Percentiles rank a stretch among this genome's conserved stretches.
Conservation (phyloP, 1,284 basidiomycete species). For the Cerioporus squamosus region DNA sequence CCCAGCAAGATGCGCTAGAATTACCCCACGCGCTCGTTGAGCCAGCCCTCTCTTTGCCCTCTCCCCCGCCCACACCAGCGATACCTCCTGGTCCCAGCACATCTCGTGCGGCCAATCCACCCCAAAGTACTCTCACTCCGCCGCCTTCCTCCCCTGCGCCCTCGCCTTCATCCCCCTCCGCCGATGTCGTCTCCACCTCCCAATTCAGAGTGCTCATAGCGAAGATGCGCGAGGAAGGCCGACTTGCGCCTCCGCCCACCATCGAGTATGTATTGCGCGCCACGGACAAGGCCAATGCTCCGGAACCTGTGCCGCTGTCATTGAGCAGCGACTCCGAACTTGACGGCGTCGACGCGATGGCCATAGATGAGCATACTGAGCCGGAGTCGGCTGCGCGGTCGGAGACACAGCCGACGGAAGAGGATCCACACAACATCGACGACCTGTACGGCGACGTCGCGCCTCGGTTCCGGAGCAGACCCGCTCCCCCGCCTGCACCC, state of each 20-base stretch:
- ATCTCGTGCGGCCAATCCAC: no score
- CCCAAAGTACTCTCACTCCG: not conserved
- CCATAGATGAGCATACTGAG: not conserved
- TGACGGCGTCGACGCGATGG: constrained; percentile 6
- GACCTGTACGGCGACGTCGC: constrained; percentile 20
- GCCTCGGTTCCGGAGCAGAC: not conserved
- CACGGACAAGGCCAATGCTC: not conserved
- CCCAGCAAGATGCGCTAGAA: not conserved
- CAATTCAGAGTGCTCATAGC: constrained; percentile 14
- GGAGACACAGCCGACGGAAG: not conserved
- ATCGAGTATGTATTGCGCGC: constrained; percentile 8
- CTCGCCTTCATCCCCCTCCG: not conserved
- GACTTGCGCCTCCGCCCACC: constrained; percentile 14
- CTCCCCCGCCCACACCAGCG: no score
- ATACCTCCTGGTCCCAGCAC: no score
- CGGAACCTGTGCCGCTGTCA: not conserved
- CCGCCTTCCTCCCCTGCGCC: not conserved
- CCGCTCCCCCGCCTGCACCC: not conserved
- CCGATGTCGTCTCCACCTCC: not conserved
- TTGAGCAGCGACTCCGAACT: not conserved
- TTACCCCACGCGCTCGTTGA: no score
- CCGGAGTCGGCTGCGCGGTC: not conserved
- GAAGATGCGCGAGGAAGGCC: constrained; percentile 12
- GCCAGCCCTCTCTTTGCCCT: no score
- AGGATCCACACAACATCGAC: constrained; percentile 17